Evolutionary conservation across 164 flowering plant genomes (phyloP), one percentile per base, ranked within the genome.

Genomic region (Litsea cubeba): DNA sequence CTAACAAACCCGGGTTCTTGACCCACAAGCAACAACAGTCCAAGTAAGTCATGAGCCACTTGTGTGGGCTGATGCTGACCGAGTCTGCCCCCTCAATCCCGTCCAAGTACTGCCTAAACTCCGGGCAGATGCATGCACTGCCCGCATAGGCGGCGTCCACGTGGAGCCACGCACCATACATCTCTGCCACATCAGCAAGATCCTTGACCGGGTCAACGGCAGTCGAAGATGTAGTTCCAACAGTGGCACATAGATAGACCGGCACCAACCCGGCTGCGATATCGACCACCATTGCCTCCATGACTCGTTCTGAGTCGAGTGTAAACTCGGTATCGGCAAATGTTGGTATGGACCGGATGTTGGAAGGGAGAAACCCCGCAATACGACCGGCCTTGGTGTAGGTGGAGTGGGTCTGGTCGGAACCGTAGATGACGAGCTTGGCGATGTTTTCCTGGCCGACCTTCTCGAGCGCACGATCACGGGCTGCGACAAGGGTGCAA

Each of bases 1-100:
- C 68, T 1, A 87, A 40, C 40, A 65, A 30, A 28, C 40, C 50
- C 3, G 87, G 84, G 2, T 73, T 60, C 69, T 81, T 82, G 49
- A 89, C 85, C 91, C 90, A 89, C 28, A 88, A 46, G 72, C 93
- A 88, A 71, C 90, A 86, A 24, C 87, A 87, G 46, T 88, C 91
- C 77, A 88, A 68, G 77, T 76, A 76, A n/a, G 81, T 83, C 25
- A 87, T 82, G 0, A 89, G 69, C 93, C 89, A 87, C 70, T 89
- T 89, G 62, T 86, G 91, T 1, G 88, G 85, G 67, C 81, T 84
- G 5, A 86, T 46, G 65, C 90, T 89, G 26, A 88, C 20, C 0
- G 91, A 88, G 77, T 87, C 87, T 0, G 75, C 83, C 20, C 71
- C 70, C 6, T 88, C 89, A 0, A 89, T 60, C 32, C 88, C 91